Evolutionary conservation across 129 eudicot species (phyloP), one percentile per base, ranked within the genome.

Genomic region (Escallonia rubra): DNA sequence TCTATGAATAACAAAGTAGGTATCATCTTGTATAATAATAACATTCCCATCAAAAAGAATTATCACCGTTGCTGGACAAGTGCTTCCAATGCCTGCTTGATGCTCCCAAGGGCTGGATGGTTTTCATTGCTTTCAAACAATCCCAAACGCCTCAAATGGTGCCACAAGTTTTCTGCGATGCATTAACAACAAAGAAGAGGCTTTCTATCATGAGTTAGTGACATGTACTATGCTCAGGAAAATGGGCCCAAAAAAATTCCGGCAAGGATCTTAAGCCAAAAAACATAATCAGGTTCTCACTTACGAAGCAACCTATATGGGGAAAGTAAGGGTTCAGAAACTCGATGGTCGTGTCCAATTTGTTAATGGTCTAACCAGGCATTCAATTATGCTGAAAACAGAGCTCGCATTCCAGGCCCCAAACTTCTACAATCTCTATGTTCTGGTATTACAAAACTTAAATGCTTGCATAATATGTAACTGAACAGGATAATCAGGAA

Each of bases 61-160:
- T 12, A 41, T n/a, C 64, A 93, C 99, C 96, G 89, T 74, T 93
- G 99, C 47, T 93, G 96, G 53, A 89, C 92, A 66, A 93, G 96
- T 73, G 85, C 67, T 78, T 93, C 99, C 47, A 93, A 54, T 12
- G 92, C 75, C 74, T 77, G 86, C 57, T 93, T 93, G 56, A 70
- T 79, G 76, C 72, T 93, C 63, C 95, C 96, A 38, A 86, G 80
- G 10, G 54, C 74, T 7, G 85, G 72, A 79, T 93, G 89, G 59
- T 56, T 82, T 71, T 93, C 96, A 59, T 93, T 90, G 49, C 73
- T 82, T 65, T 82, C 96, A 64, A 73, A 66, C 80, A 93, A 72
- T 56, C 96, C 98, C 79, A 93, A 55, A 57, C 95, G 85, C 81
- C 81, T 89, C 71, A 93, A 78, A 73, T 84, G 98, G 79, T 90